A percentile compares a stretch with the other conserved stretches of the same genome.
Evolutionary conservation across 352 stramenopile species (phyloP).

Genomic region (Thraustochytrium striatum): DNA sequence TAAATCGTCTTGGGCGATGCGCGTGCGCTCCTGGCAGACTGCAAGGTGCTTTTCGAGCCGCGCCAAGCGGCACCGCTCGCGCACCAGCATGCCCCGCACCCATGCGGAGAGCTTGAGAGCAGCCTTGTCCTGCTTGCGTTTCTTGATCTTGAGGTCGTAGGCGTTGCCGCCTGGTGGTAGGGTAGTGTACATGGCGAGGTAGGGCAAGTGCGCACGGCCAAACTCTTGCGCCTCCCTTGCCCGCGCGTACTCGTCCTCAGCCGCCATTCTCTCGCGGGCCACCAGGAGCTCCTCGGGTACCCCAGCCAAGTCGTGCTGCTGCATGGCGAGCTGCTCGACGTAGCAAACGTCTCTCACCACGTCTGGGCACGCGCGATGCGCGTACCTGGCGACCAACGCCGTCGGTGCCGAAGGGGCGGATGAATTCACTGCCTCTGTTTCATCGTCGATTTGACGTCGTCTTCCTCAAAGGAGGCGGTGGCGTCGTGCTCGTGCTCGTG

Average conservation of each 20-base stretch:
- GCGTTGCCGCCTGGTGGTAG: background rate
- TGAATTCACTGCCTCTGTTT: no score
- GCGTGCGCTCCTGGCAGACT: background rate
- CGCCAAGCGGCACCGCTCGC: background rate
- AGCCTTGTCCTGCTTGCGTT: background rate
- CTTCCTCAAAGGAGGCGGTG: background rate
- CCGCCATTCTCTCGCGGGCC: background rate
- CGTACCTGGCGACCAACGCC: background rate
- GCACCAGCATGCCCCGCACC: constrained; percentile 4
- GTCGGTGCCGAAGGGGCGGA: no score
- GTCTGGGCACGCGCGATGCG: background rate
- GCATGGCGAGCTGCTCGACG: constrained; percentile 3
- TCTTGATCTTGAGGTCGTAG: constrained; percentile 11
- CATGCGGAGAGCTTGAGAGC: background rate
- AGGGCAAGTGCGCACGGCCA: background rate
- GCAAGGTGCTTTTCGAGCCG: background rate
- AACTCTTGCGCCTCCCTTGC: background rate
- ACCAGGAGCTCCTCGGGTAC: background rate
- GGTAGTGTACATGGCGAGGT: background rate
- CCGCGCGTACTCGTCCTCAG: constrained; percentile 5
- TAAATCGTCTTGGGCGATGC: background rate
- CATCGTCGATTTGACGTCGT: no score
- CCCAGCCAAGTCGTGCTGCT: background rate
- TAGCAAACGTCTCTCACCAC: no score
- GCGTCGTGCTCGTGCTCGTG: background rate